Conservation (phyloP, 352 stramenopile genomes). For the Phytophthora citrophthora region DNA sequence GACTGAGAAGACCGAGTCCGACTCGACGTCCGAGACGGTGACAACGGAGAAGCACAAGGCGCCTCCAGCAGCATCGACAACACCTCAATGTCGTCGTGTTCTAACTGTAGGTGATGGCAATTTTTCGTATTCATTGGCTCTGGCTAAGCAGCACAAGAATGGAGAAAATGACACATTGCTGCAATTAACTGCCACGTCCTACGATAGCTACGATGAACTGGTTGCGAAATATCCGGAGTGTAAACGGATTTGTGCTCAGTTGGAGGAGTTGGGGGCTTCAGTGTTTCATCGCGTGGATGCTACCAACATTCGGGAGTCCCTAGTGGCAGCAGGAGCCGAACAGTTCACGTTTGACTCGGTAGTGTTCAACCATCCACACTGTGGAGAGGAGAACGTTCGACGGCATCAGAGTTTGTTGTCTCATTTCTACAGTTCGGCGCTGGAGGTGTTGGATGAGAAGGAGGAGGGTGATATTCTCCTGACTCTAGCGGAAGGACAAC, state of each 20-base stretch:
- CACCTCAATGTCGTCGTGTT: conserved; percentile 29
- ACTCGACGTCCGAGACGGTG: background rate
- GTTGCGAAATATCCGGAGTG: conserved; percentile 68
- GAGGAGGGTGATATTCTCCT: conserved; percentile 51
- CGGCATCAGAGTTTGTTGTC: conserved; percentile 90
- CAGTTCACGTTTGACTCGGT: conserved; percentile 71
- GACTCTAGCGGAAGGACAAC: conserved; percentile 77
- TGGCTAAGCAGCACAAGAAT: conserved; percentile 47
- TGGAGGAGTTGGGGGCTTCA: conserved; percentile 41
- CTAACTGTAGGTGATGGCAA: conserved; percentile 94
- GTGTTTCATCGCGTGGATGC: conserved; percentile 75
- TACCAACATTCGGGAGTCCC: conserved; percentile 57
- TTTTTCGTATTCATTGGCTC: conserved; percentile 91
- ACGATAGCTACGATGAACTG: conserved; percentile 68
- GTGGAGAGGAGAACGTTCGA: conserved; percentile 89
- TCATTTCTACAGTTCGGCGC: conserved; percentile 89
- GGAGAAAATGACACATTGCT: conserved; percentile 5
- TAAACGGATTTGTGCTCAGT: conserved; percentile 47
- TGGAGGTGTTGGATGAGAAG: conserved; percentile 42
- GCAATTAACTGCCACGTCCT: conserved; percentile 63
- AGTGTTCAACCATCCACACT: conserved; percentile 96
- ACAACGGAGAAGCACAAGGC: background rate
- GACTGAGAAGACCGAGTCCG: conserved; percentile 1
- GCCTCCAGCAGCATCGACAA: background rate
- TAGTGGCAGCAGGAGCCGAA: conserved; percentile 24